Evolutionary conservation across 345 rosid genomes (phyloP), one percentile per base, ranked within the genome.

Genomic region (Gossypium stocksii): DNA sequence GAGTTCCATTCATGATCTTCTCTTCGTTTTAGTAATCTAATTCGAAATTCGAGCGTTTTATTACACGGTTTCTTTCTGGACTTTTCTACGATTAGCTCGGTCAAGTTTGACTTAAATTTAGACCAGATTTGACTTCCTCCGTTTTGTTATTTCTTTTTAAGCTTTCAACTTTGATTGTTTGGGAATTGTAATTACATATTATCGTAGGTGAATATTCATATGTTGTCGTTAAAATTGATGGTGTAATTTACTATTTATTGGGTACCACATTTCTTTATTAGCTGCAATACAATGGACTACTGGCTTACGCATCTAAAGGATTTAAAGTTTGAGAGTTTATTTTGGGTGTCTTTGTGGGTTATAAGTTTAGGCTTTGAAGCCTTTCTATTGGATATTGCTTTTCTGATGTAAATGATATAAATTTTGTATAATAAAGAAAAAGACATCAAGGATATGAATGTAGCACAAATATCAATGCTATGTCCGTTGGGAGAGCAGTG

Each of bases 61-160:
- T 57, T 20, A 4, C 38, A 27, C 43, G 23, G 0, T 17, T 53
- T 70, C 53, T 64, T 20, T 57, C 14, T 12, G 66, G 14, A 17
- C 38, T 59, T 56, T 43, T 8, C 71, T 15, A n/a, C 22, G 10
- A 15, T 70, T 43, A 22, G 52, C 34, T 17, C 44, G 70, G 54
- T 70, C 19, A 29, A 61, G 75, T 71, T 67, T 56, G 54, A 74
- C 70, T 74, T 44, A 41, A 53, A 52, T 64, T 65, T 51, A 7
- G 71, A 74, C 77, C 52, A 41, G 64, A 64, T 49, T 64, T 74
- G 45, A 52, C 51, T 51, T 74, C 11, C 16, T 27, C 11, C 41
- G 4, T 23, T 71, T 20, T 72, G 4, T 19, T 72, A 5, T 46
- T 57, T 22, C 14, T 54, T 25, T 56, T 34, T 12, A 22, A 34